Evolutionary conservation across 1,139 yeast genomes (phyloP).

Genomic region (Waltiozyma sp.): DNA sequence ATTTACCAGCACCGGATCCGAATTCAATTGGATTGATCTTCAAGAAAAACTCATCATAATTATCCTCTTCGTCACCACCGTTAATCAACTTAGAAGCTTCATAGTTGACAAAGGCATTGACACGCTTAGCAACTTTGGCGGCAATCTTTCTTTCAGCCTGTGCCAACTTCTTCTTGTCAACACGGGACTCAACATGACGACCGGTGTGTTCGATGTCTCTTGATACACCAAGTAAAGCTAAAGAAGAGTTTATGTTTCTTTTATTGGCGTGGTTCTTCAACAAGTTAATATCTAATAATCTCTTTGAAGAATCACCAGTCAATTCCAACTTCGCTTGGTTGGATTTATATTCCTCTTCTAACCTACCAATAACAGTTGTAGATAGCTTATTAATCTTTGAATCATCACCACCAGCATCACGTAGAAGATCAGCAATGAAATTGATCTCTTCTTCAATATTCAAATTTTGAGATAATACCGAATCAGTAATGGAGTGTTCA

Average conservation of each 20-base stretch:
- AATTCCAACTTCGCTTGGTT: conserved; percentile 60
- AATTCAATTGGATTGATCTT: conserved; percentile 91
- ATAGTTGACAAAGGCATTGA: conserved; percentile 72
- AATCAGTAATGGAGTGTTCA: conserved; percentile 64
- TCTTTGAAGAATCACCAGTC: conserved; percentile 75
- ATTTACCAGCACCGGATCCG: conserved; percentile 85
- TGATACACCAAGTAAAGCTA: conserved; percentile 64
- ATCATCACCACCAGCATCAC: conserved; percentile 75
- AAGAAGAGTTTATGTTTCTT: conserved; percentile 61
- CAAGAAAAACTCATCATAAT: conserved; percentile 89
- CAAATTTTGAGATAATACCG: conserved; percentile 66
- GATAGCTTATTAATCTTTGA: conserved; percentile 43
- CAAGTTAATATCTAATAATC: conserved; percentile 61
- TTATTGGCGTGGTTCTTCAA: conserved; percentile 47
- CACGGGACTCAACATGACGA: conserved; percentile 84
- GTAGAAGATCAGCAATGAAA: conserved; percentile 51
- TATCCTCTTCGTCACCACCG: conserved; percentile 44
- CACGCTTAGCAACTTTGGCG: conserved; percentile 89
- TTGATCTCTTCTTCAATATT: conserved; percentile 55
- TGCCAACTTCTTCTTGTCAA: conserved; percentile 90
- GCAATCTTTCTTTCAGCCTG: conserved; percentile 97
- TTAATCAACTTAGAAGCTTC: conserved; percentile 85
- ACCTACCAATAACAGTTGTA: conserved; percentile 32
- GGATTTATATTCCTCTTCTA: conserved; percentile 47
- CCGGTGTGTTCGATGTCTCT: conserved; percentile 87